These are phyloP conservation scores for Pestalotiopsis sp. DNA, from an alignment of 2,329 filamentous ascomycete genomes.

Conservation along the genomic window DNA sequence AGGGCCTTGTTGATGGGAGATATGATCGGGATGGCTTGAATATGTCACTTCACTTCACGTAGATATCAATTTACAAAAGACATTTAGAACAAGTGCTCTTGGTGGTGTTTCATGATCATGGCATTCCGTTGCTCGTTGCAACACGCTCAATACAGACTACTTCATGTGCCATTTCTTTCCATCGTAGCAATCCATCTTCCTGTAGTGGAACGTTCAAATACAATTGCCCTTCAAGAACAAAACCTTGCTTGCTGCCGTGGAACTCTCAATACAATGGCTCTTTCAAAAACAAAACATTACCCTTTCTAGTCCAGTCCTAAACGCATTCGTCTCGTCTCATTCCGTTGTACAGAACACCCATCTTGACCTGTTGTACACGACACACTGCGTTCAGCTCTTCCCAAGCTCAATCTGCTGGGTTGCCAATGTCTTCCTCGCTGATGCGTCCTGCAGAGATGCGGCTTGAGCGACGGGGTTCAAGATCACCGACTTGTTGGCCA, in stretches of 20 bases:
- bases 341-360: background rate
- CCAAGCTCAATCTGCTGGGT: background rate
- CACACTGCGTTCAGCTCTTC: background rate
- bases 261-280: too few species aligned
- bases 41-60: background rate
- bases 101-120: background rate
- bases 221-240: background rate
- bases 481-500: slow-evolving; percentile 44
- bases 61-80: background rate
- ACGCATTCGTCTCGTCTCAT: too few species aligned
- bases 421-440: slow-evolving; percentile 1
- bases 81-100: background rate
- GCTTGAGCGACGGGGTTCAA: slow-evolving; percentile 34
- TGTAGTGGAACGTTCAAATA: background rate
- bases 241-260: background rate
- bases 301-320: background rate
- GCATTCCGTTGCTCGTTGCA: background rate
- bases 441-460: slow-evolving; percentile 5
- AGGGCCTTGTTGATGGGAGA: slow-evolving; percentile 77
- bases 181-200: background rate
- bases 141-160: background rate
- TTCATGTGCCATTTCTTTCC: background rate
- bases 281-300: background rate
- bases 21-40: slow-evolving; percentile 41
- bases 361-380: background rate